phyloP scores from a whole-genome alignment of 805 yeast species.

The Metschnikowia santaceciliae region DNA sequence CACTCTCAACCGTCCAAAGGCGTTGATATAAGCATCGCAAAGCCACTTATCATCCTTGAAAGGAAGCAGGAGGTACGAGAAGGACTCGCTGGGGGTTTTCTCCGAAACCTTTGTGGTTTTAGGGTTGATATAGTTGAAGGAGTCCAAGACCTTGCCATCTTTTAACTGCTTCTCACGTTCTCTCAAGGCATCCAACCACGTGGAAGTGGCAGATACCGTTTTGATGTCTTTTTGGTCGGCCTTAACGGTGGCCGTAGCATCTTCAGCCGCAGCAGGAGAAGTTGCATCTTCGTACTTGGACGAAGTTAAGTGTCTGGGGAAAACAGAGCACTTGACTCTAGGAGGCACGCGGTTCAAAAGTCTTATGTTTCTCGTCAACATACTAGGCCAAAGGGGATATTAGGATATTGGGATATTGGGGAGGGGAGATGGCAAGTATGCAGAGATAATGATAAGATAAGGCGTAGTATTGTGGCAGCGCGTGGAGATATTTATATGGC shows the following conservation, averaged over 20 bases:
- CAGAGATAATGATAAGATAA: background rate
- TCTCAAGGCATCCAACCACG: constrained; percentile 83
- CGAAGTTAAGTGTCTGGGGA: background rate
- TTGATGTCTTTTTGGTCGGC: constrained; percentile 57
- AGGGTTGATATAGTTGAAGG: constrained; percentile 68
- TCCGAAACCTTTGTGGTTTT: constrained; percentile 67
- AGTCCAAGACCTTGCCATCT: constrained; percentile 70
- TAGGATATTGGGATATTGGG: too few relatives aligned
- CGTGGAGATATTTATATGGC: background rate
- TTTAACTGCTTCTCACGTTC: constrained; percentile 67
- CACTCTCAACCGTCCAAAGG: constrained; percentile 85
- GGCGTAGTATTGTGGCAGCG: background rate
- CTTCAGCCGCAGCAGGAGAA: constrained; percentile 61
- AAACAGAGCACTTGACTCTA: background rate
- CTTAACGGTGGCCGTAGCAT: constrained; percentile 66
- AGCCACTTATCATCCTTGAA: constrained; percentile 80
- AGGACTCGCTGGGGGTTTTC: constrained; percentile 74
- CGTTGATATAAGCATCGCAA: constrained; percentile 83
- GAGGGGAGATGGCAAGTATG: background rate
- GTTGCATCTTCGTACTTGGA: constrained; percentile 28
- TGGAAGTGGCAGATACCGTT: constrained; percentile 46
- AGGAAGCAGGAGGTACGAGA: constrained; percentile 65
- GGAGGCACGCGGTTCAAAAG: background rate
- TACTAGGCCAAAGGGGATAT: background rate
- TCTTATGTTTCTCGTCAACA: background rate